phyloP scores from a whole-genome alignment of 2,329 filamentous ascomycete species.

The Elsinoe ampelina region DNA sequence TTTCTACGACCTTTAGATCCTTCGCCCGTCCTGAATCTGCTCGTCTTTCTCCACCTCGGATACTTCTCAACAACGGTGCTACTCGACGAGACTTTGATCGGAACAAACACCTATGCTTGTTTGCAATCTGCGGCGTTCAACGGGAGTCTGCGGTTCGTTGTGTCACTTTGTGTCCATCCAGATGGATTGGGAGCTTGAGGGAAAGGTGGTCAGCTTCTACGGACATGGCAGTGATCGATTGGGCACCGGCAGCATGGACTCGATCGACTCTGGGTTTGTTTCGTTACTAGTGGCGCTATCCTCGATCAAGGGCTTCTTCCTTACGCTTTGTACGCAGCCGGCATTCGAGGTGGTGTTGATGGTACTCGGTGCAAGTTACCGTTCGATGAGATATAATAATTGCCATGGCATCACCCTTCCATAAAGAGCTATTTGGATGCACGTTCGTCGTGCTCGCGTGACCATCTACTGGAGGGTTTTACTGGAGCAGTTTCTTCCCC shows the following conservation, averaged over 20 bases:
- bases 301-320: background rate
- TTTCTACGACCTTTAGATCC: background rate
- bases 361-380: background rate
- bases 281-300: background rate
- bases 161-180: background rate
- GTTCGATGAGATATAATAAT: constrained; percentile 7
- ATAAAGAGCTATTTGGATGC: constrained; percentile 2
- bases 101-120: constrained; percentile 14
- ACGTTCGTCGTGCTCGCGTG: background rate
- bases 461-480: background rate
- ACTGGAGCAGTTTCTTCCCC: no score
- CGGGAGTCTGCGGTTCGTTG: constrained; percentile 16
- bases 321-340: background rate
- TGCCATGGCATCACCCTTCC: constrained; percentile 2
- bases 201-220: background rate
- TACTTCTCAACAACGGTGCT: background rate
- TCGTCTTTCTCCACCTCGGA: background rate
- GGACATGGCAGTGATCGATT: background rate
- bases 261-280: background rate
- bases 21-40: constrained; percentile 8
- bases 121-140: constrained; percentile 17
- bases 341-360: background rate
- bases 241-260: background rate
- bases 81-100: constrained; percentile 14
- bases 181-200: background rate